Conservation (phyloP, 2,329 filamentous ascomycete species). For the Neonectria magnoliae region DNA sequence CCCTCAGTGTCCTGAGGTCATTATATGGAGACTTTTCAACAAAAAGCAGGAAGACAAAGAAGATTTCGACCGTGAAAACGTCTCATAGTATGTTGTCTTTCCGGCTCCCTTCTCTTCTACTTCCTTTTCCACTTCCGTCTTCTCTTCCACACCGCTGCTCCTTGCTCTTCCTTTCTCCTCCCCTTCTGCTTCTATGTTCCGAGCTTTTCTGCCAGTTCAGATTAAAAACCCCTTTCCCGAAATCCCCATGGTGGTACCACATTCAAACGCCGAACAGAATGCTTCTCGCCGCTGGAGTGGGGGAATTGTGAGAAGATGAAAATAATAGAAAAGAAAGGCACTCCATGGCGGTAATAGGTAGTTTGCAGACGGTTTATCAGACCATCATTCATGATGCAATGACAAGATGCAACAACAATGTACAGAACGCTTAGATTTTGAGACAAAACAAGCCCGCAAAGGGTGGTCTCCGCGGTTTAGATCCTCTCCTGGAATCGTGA, state of each 20-base stretch:
- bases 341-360: slow-evolving; percentile 21
- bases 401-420: slow-evolving; percentile 33
- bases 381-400: slow-evolving; percentile 31
- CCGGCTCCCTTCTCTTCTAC: slow-evolving; percentile 9
- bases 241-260: slow-evolving; percentile 39
- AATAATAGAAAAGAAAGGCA: slow-evolving; percentile 21
- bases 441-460: slow-evolving; percentile 28
- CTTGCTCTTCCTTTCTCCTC: slow-evolving; percentile 21
- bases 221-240: slow-evolving; percentile 28
- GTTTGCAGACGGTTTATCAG: slow-evolving; percentile 20
- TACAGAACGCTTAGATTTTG: slow-evolving; percentile 42
- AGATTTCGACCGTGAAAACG: slow-evolving; percentile 30
- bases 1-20: slow-evolving; percentile 28
- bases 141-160: slow-evolving; percentile 12
- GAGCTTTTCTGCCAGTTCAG: slow-evolving; percentile 29
- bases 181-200: slow-evolving; percentile 25
- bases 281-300: slow-evolving; percentile 32
- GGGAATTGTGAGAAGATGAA: slow-evolving; percentile 26
- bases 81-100: slow-evolving; percentile 29
- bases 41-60: slow-evolving; percentile 37
- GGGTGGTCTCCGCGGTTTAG: slow-evolving; percentile 22
- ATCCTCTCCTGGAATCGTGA: slow-evolving; percentile 45
- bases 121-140: not conserved
- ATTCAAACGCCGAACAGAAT: slow-evolving; percentile 42
- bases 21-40: slow-evolving; percentile 18